Evolutionary conservation across 352 stramenopile genomes (phyloP).

Genomic region (Phytopythium montanum): DNA sequence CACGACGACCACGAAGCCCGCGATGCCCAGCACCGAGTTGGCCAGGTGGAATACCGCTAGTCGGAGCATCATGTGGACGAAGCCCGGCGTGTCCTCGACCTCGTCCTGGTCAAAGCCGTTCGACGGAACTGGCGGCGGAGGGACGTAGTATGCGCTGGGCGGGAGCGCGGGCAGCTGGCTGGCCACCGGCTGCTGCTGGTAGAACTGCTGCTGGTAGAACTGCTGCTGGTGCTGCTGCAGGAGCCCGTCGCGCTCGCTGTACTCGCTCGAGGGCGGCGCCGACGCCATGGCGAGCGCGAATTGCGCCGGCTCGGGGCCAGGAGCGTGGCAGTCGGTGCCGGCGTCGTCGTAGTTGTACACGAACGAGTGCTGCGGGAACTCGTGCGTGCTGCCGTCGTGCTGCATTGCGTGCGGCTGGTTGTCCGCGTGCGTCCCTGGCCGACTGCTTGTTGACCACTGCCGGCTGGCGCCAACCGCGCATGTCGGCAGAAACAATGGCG

Average conservation of each 20-base stretch:
- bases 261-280: not conserved
- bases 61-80: constrained; percentile 37
- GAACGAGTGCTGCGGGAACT: constrained; percentile 8
- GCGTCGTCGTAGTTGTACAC: constrained; percentile 7
- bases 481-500: not conserved
- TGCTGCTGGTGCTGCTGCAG: constrained; percentile 2
- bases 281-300: not conserved
- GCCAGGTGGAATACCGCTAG: constrained; percentile 56
- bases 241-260: not conserved
- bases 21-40: constrained; percentile 54
- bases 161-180: not conserved
- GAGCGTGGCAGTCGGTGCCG: not conserved
- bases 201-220: constrained; percentile 13
- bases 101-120: constrained; percentile 21
- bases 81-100: constrained; percentile 19
- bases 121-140: constrained; percentile 15
- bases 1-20: constrained; percentile 43
- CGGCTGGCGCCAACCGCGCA: not conserved
- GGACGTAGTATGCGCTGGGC: constrained; percentile 28
- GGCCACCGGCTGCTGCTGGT: not conserved
- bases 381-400: constrained; percentile 2
- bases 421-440: no score
- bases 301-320: not conserved
- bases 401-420: not conserved
- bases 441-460: not conserved